A percentile compares a stretch with the other conserved stretches of the same genome.
phyloP scores from a whole-genome alignment of 305 asterid genomes.

The Andrographis paniculata region DNA sequence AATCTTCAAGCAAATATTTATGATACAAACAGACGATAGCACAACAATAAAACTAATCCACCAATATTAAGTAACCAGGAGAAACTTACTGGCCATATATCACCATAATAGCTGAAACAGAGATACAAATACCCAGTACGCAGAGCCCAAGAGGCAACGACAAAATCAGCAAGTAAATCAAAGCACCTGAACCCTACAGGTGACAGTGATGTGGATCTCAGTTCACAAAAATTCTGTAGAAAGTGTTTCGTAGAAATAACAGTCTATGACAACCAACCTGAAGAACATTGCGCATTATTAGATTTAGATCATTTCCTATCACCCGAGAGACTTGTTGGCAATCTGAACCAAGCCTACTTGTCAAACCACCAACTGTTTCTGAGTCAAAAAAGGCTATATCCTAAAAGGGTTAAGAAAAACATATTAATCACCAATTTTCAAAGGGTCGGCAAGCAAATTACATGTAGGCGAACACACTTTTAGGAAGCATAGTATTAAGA shows the following conservation, averaged over 20 bases:
- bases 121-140: conserved; percentile 67
- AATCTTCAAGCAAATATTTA: neutral
- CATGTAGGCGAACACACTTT: neutral
- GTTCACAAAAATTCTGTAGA: conserved; percentile 14
- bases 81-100: conserved; percentile 80
- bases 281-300: conserved; percentile 81
- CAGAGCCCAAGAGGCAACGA: conserved; percentile 90
- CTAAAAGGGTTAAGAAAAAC: conserved; percentile 36
- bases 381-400: conserved; percentile 90
- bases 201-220: conserved; percentile 27
- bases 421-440: conserved; percentile 11
- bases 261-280: conserved; percentile 58
- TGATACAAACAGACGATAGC: conserved; percentile 6
- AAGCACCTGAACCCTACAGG: conserved; percentile 82
- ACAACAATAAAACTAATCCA: conserved; percentile 14
- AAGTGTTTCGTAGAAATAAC: conserved; percentile 10
- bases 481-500: neutral
- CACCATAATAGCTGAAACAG: conserved; percentile 71
- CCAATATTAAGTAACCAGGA: conserved; percentile 14
- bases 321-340: conserved; percentile 99
- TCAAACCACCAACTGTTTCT: conserved; percentile 94
- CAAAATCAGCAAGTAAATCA: conserved; percentile 71
- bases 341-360: conserved; percentile 99
- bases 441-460: neutral
- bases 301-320: conserved; percentile 88